phyloP scores from a whole-genome alignment of 1,284 basidiomycete genomes.

The Hortiboletus rubellus region DNA sequence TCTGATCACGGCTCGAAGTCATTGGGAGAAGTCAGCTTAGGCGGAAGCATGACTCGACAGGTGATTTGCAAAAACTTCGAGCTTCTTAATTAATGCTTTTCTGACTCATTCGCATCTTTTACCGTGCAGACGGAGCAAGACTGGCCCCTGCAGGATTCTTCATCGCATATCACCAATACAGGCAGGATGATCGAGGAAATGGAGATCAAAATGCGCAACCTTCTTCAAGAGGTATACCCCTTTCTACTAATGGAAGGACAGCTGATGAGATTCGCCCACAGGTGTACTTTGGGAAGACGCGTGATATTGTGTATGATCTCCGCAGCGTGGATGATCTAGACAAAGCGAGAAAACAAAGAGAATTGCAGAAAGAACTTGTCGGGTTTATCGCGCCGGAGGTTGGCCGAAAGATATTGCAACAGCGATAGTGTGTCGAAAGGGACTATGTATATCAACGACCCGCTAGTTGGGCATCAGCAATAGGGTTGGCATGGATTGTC shows the following conservation, averaged over 20 bases:
- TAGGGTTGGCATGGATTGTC: slow-evolving; percentile 94
- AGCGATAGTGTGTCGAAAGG: background rate
- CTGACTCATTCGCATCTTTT: slow-evolving; percentile 12
- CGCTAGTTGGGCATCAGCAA: slow-evolving; percentile 68
- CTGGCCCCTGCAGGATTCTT: slow-evolving; percentile 71
- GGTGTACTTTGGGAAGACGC: slow-evolving; percentile 99
- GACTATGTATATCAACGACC: slow-evolving; percentile 24
- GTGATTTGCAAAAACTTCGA: slow-evolving; percentile 43
- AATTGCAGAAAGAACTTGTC: slow-evolving; percentile 92
- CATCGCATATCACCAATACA: slow-evolving; percentile 89
- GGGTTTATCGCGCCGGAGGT: slow-evolving; percentile 60
- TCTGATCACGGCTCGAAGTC: slow-evolving; percentile 50
- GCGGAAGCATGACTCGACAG: slow-evolving; percentile 97
- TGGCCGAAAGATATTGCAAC: slow-evolving; percentile 2
- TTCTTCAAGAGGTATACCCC: slow-evolving; percentile 75
- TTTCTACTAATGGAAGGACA: slow-evolving; percentile 5
- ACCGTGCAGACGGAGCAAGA: slow-evolving; percentile 77
- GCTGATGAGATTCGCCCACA: slow-evolving; percentile 29
- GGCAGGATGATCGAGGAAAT: slow-evolving; percentile 97
- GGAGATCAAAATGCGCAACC: slow-evolving; percentile 98
- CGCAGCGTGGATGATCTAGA: slow-evolving; percentile 87
- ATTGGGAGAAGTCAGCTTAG: slow-evolving; percentile 79
- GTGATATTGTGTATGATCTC: slow-evolving; percentile 91
- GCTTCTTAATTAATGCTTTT: slow-evolving; percentile 10
- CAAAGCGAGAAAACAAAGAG: slow-evolving; percentile 76